Conservation (phyloP, 1,139 yeast genomes). For the Magnusiomyces suaveolens region DNA sequence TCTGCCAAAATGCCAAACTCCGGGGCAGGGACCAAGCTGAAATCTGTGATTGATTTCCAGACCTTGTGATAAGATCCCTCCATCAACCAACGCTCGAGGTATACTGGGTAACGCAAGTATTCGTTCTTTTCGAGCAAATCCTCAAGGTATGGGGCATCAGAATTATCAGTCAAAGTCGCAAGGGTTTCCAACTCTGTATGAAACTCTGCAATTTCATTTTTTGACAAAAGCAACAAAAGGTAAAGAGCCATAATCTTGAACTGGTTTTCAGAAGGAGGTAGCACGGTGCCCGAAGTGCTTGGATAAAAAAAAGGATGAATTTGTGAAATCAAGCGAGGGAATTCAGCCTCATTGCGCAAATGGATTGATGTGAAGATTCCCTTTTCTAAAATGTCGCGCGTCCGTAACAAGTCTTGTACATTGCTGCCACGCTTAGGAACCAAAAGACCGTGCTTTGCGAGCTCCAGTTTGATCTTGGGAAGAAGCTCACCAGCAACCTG, state of each 20-base stretch:
- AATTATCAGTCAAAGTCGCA: constrained; percentile 29
- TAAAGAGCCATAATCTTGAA: constrained; percentile 73
- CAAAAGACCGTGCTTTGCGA: constrained; percentile 66
- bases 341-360: constrained; percentile 49
- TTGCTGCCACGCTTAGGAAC: constrained; percentile 43
- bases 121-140: constrained; percentile 48
- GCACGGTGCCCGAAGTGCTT: constrained; percentile 29
- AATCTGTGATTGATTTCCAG: constrained; percentile 57
- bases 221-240: constrained; percentile 63
- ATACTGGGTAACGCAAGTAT: constrained; percentile 70
- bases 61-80: constrained; percentile 94
- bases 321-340: constrained; percentile 66
- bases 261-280: constrained; percentile 54
- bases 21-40: constrained; percentile 40
- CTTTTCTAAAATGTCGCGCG: constrained; percentile 75
- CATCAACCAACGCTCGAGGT: constrained; percentile 86
- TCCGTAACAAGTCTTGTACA: constrained; percentile 56
- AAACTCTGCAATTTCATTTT: constrained; percentile 77
- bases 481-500: constrained; percentile 50
- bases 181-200: constrained; percentile 81
- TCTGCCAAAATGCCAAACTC: constrained; percentile 37
- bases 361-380: constrained; percentile 75
- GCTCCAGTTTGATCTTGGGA: constrained; percentile 65
- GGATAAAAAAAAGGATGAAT: constrained; percentile 59
- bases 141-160: constrained; percentile 3